These are phyloP conservation scores for Paragyromitra xinjiangensis DNA, from an alignment of 495 filamentous ascomycete genomes.

Conservation along the genomic window DNA sequence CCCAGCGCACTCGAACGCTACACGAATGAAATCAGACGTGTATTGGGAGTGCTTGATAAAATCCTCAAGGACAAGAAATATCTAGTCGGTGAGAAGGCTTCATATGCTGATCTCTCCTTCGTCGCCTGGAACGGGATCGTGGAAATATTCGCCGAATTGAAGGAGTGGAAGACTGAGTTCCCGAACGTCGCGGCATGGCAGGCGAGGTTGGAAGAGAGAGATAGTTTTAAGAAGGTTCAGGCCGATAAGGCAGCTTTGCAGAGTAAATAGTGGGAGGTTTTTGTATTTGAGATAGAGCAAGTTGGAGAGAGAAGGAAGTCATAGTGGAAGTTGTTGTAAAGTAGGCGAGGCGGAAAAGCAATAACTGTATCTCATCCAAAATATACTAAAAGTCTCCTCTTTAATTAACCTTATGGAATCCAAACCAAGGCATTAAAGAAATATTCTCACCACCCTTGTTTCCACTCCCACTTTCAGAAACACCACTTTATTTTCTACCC, in stretches of 20 bases:
- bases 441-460: too few species aligned
- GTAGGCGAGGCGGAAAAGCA: too few species aligned
- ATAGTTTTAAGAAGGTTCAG: neutral
- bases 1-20: slow-evolving; percentile 69
- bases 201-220: slow-evolving; percentile 55
- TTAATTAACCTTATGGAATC: too few species aligned
- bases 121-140: slow-evolving; percentile 61
- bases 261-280: neutral
- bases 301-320: neutral
- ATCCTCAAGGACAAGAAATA: slow-evolving; percentile 63
- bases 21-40: slow-evolving; percentile 67
- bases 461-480: too few species aligned
- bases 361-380: too few species aligned
- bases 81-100: slow-evolving; percentile 68
- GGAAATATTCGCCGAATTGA: neutral
- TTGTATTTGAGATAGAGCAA: neutral
- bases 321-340: neutral
- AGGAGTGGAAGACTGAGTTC: slow-evolving; percentile 58
- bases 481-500: too few species aligned
- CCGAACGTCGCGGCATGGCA: slow-evolving; percentile 62
- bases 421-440: too few species aligned
- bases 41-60: slow-evolving; percentile 67
- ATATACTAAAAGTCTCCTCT: too few species aligned
- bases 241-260: neutral
- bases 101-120: slow-evolving; percentile 69